Percentiles rank a stretch among this genome's conserved stretches.
These are phyloP conservation scores for Perkinsus olseni DNA, from an alignment of 169 alveolate genomes.

Conservation along the genomic window DNA sequence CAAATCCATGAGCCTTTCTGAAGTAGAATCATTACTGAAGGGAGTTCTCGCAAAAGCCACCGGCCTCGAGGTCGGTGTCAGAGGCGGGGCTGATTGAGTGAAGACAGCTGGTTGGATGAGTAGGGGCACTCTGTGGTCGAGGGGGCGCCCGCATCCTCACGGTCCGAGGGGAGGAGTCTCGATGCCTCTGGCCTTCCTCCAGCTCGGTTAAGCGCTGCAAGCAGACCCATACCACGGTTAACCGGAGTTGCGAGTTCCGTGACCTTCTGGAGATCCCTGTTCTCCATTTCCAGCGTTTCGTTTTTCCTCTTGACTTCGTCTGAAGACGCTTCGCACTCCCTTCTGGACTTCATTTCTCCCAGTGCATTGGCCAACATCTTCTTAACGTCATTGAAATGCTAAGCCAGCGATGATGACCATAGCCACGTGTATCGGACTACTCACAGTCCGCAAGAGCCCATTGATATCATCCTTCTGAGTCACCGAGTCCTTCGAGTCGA, in stretches of 20 bases:
- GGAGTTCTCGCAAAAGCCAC: neutral
- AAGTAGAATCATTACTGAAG: neutral
- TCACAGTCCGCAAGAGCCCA: too few relatives aligned
- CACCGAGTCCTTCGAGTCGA: neutral
- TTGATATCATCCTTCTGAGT: neutral
- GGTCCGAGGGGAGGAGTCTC: neutral
- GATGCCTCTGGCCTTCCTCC: neutral
- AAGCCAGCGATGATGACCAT: neutral
- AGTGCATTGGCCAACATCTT: neutral
- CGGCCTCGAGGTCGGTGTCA: neutral
- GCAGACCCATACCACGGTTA: neutral
- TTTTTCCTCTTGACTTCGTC: neutral
- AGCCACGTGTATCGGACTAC: neutral
- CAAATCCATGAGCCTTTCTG: neutral
- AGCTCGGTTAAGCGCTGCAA: neutral
- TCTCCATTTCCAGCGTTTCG: neutral
- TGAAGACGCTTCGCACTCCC: neutral
- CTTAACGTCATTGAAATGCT: neutral
- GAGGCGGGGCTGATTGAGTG: neutral
- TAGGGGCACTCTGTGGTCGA: neutral
- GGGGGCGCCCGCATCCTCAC: neutral
- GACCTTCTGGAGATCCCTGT: neutral
- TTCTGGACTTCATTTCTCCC: neutral
- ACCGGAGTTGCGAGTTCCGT: neutral
- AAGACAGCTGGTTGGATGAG: neutral